Percentiles rank a stretch among this genome's conserved stretches.
These are phyloP conservation scores for Pleurotus citrinopileatus DNA, from an alignment of 768 basidiomycete species.

Conservation along the genomic window DNA sequence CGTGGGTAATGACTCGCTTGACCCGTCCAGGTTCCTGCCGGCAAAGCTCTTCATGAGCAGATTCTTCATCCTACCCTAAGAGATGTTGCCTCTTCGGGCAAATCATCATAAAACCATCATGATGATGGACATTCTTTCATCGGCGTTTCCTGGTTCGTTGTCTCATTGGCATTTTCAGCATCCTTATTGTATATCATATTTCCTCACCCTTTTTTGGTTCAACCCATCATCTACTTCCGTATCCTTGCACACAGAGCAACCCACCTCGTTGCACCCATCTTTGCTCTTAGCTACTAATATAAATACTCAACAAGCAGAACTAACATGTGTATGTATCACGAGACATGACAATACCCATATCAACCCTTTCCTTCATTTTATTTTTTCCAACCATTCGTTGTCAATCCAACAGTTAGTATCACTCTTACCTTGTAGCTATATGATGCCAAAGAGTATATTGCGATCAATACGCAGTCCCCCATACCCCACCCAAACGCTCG, in stretches of 20 bases:
- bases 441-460: no score
- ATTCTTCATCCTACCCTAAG: slow-evolving; percentile 64
- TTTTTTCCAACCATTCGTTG: no score
- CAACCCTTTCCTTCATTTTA: no score
- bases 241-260: no score
- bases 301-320: background rate
- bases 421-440: no score
- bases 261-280: no score
- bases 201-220: background rate
- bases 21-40: slow-evolving; percentile 70
- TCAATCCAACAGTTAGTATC: no score
- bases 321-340: background rate
- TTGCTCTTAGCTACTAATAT: no score
- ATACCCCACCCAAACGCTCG: slow-evolving; percentile 23
- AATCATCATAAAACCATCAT: slow-evolving; percentile 12
- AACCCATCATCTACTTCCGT: background rate
- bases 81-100: no score
- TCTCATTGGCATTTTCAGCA: background rate
- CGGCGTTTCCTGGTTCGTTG: background rate
- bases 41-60: slow-evolving; percentile 93
- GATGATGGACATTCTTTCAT: background rate
- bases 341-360: no score
- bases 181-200: slow-evolving; percentile 8
- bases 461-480: slow-evolving; percentile 28
- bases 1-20: background rate